Base-by-base conservation (phyloP, 306 rosid species). In the Quercus engelmannii region DNA sequence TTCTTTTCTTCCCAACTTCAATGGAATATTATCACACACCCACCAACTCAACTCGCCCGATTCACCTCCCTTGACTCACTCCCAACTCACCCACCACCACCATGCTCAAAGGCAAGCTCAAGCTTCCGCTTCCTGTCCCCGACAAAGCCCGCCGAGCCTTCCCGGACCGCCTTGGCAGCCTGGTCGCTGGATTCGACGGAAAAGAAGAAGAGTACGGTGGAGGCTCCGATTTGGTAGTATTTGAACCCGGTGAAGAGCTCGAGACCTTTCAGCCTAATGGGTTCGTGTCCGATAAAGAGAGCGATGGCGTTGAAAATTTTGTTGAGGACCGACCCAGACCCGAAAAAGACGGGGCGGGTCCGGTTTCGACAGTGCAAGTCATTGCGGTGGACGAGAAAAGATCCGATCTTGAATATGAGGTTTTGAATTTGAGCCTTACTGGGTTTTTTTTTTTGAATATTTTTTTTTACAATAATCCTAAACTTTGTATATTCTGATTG, bases 401-500 rank as follows among this genome's bases (percentile, higher is more conserved):
- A 74, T 93, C 94, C 5, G 89, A 93, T 87, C 79, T 93, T 65
- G 89, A 86, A 85, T 79, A 84, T 25, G 94, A 91, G 97, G 97
- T 89, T 77, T 80, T 75, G 78, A 15, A 56, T 63, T 63, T 6
- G 26, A 28, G 3, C 5, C 28, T 6, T 64, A 12, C 46, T 41
- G 46, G 46, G 5, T 1, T 49, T 11, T 49, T 3, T 2, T 31
- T 31, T 31, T 31, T 4, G 10, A 6, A 35, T 0, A 2, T 35
- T 31, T 76, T 35, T 31, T 76, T 8, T 30, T 3, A 26, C 55
- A 14, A 3, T 30, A 18, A 8, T 26, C 14, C 62, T 49, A 28
- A 5, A 18, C 17, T 33, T 25, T 1, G 30, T 19, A n/a, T 9
- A 18, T 78, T 52, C 10, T 71, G 78, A 5, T 54, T 33, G 17